Base-by-base conservation (phyloP, 768 basidiomycete species). In the Russula emetica region DNA sequence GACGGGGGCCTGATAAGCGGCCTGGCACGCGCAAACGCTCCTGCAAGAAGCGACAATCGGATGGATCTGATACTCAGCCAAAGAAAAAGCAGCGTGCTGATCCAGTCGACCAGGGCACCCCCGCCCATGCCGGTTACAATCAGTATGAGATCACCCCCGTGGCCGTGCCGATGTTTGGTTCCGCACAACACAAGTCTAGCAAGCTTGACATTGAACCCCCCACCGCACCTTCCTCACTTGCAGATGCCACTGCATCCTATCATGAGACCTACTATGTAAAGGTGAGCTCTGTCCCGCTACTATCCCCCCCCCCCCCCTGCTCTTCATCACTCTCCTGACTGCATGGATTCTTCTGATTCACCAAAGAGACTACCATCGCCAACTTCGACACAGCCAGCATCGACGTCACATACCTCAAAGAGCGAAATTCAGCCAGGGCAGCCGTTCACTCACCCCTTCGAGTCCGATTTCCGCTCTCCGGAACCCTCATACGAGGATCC, bases 1-100 rank as follows among this genome's bases (percentile, higher is more conserved):
- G 91, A 65, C 82, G 90, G 66, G 91, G 91, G 3, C 90, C 90
- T 66, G 90, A 92, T 81, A 92, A 90, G 77, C 84, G 83, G 70
- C 90, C 90, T 63, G 90, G 90, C 32, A 91, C 89, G 62, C 83
- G 90, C 66, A 87, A 90, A 73, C 82, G 90, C 69, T 87, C 86
- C 61, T 91, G 88, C 81, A 92, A 92, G 83, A 92, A 90, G 79
- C 80, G 88, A 63, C 81, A 83, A 40, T 75, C 79, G 40, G 80
- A 82, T 58, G 76, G 80, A 42, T 84, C 85, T 66, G 81, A 61
- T 7, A 55, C 61, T 28, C 63, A 61, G 49, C 71, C 71, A 28
- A 74, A 73, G 72, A 76, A 76, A 72, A 74, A 70, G 62, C 73
- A 74, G 61, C 74, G 70, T 68, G 70, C 51, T 65, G 71, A 67